These are phyloP conservation scores for Citrullus colocynthis DNA, from an alignment of 306 rosid species.

Conservation along the genomic window DNA sequence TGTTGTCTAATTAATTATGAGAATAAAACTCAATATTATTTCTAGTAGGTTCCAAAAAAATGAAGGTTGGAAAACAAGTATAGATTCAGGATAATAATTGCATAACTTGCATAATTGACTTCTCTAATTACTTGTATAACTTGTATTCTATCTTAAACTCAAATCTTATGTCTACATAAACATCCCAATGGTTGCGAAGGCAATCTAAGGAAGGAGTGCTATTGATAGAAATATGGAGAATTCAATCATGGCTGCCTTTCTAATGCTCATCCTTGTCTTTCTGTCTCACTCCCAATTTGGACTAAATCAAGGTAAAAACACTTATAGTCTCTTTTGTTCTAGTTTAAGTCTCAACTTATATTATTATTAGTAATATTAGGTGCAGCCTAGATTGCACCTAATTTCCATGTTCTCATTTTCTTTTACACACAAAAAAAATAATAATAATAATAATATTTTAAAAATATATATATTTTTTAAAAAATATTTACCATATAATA, in stretches of 20 bases:
- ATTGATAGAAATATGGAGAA: neutral
- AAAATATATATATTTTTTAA: too few relatives aligned
- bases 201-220: neutral
- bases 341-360: neutral
- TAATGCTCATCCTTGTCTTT: neutral
- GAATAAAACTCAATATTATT: too few relatives aligned
- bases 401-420: too few relatives aligned
- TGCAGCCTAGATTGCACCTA: too few relatives aligned
- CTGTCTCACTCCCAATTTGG: neutral
- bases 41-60: too few relatives aligned
- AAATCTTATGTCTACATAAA: neutral
- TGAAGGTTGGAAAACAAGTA: too few relatives aligned
- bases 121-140: neutral
- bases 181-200: neutral
- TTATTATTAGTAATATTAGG: too few relatives aligned
- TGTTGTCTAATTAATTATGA: too few relatives aligned
- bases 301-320: neutral
- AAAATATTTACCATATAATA: too few relatives aligned
- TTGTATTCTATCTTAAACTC: neutral
- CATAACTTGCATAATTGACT: neutral
- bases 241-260: neutral
- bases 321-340: neutral
- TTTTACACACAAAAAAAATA: too few relatives aligned
- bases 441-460: too few relatives aligned
- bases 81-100: neutral